A percentile compares a stretch with the other conserved stretches of the same genome.
These are phyloP conservation scores for Suhomyces sp. DNA, from an alignment of 805 yeast genomes.

Conservation along the genomic window DNA sequence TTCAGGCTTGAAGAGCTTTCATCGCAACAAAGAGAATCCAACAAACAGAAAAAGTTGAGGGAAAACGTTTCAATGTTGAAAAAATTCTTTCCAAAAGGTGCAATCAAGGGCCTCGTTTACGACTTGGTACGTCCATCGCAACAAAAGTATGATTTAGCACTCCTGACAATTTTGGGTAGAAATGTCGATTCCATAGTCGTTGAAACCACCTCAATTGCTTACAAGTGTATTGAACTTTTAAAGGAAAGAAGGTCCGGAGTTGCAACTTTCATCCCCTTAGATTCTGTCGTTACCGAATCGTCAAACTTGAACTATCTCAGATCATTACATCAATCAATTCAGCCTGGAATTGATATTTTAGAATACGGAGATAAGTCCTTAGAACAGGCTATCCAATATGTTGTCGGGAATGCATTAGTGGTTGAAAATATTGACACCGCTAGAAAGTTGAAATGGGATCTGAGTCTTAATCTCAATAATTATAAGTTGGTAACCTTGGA, in stretches of 20 bases:
- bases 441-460: constrained; percentile 67
- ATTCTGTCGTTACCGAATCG: constrained; percentile 58
- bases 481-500: constrained; percentile 76
- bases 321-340: constrained; percentile 49
- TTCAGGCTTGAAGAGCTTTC: constrained; percentile 66
- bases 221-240: constrained; percentile 72
- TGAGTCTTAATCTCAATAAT: constrained; percentile 32
- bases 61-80: constrained; percentile 71
- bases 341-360: constrained; percentile 73
- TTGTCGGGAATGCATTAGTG: constrained; percentile 75
- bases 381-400: constrained; percentile 77
- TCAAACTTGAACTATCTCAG: constrained; percentile 57
- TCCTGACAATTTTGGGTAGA: constrained; percentile 74
- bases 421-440: constrained; percentile 74
- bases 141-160: constrained; percentile 68
- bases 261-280: constrained; percentile 86
- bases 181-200: constrained; percentile 83
- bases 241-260: constrained; percentile 84
- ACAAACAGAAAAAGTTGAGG: constrained; percentile 63
- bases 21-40: constrained; percentile 74
- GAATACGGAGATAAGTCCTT: constrained; percentile 60
- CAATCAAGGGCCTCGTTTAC: constrained; percentile 77
- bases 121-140: constrained; percentile 80
- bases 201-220: constrained; percentile 65
- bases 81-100: constrained; percentile 64